Evolutionary conservation across 495 filamentous ascomycete genomes (phyloP).

Genomic region (Aspergillus saccharolyticus): DNA sequence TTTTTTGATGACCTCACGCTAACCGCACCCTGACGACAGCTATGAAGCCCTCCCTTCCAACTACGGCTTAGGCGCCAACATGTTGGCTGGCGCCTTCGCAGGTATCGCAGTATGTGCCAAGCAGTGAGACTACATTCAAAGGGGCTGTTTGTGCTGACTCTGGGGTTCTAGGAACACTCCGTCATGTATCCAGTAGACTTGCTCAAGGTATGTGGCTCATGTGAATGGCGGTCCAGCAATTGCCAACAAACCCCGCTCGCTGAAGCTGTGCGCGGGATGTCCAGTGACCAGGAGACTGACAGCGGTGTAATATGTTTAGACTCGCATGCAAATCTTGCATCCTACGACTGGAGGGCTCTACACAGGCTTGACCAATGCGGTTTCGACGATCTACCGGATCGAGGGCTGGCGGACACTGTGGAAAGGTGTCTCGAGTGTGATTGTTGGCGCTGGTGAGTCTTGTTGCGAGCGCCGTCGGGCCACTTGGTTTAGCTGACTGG

Average conservation of each 20-base stretch:
- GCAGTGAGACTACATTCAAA: background rate
- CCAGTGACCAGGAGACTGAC: slow-evolving; percentile 14
- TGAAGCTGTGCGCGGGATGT: background rate
- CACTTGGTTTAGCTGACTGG: slow-evolving; percentile 28
- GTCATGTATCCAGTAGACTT: slow-evolving; percentile 99
- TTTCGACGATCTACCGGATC: slow-evolving; percentile 80
- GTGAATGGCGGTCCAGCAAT: background rate
- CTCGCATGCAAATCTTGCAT: slow-evolving; percentile 94
- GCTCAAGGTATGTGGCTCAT: slow-evolving; percentile 70
- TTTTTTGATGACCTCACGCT: slow-evolving; percentile 11
- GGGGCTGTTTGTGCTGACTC: slow-evolving; percentile 16
- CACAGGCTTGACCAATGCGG: slow-evolving; percentile 85
- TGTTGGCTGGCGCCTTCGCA: slow-evolving; percentile 92
- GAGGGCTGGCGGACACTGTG: slow-evolving; percentile 90
- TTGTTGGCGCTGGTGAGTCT: slow-evolving; percentile 79
- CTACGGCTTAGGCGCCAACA: slow-evolving; percentile 67
- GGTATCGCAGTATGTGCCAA: slow-evolving; percentile 75
- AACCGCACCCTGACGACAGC: slow-evolving; percentile 31
- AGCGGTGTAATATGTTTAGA: slow-evolving; percentile 47
- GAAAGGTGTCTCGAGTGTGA: slow-evolving; percentile 94
- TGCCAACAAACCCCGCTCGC: background rate
- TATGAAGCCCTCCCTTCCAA: slow-evolving; percentile 70
- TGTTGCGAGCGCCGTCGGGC: slow-evolving; percentile 8
- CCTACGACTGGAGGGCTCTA: slow-evolving; percentile 82
- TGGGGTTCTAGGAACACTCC: slow-evolving; percentile 61